Conservation (phyloP, 345 rosid genomes). For the Capsella bursapastoris region DNA sequence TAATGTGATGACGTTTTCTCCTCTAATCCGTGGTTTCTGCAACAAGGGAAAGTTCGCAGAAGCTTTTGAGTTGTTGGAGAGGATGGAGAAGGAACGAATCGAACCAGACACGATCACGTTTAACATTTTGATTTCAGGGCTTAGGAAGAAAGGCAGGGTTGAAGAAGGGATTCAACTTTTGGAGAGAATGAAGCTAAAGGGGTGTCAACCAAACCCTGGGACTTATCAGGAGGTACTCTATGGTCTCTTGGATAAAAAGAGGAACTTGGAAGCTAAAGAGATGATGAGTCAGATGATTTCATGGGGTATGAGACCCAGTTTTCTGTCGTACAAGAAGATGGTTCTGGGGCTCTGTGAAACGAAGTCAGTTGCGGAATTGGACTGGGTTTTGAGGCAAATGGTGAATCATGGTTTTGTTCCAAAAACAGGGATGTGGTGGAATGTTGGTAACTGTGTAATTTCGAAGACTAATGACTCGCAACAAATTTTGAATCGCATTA, state of each 20-base stretch:
- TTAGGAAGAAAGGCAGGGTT: conserved; percentile 76
- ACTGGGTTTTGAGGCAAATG: conserved; percentile 76
- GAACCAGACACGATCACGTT: conserved; percentile 74
- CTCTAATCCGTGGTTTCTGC: conserved; percentile 73
- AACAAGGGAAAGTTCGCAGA: conserved; percentile 59
- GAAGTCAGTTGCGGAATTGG: conserved; percentile 57
- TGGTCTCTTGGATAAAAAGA: conserved; percentile 69
- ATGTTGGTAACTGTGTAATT: conserved; percentile 48
- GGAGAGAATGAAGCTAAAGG: conserved; percentile 65
- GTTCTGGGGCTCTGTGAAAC: conserved; percentile 62
- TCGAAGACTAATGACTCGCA: conserved; percentile 25
- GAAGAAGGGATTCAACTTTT: conserved; percentile 66
- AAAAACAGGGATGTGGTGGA: conserved; percentile 73
- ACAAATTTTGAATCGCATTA: conserved; percentile 32
- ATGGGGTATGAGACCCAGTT: conserved; percentile 65
- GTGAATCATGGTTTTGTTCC: conserved; percentile 81
- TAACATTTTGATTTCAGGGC: conserved; percentile 85
- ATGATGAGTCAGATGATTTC: conserved; percentile 63
- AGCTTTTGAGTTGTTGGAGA: conserved; percentile 65
- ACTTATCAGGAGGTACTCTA: conserved; percentile 82
- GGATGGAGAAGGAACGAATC: conserved; percentile 75
- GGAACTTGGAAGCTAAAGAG: conserved; percentile 61
- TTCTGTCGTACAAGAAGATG: conserved; percentile 65
- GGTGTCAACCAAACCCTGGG: conserved; percentile 73
- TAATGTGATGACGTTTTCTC: conserved; percentile 75